These are phyloP conservation scores for Xylariaceae sp. DNA, from an alignment of 2,329 filamentous ascomycete genomes.

Conservation along the genomic window DNA sequence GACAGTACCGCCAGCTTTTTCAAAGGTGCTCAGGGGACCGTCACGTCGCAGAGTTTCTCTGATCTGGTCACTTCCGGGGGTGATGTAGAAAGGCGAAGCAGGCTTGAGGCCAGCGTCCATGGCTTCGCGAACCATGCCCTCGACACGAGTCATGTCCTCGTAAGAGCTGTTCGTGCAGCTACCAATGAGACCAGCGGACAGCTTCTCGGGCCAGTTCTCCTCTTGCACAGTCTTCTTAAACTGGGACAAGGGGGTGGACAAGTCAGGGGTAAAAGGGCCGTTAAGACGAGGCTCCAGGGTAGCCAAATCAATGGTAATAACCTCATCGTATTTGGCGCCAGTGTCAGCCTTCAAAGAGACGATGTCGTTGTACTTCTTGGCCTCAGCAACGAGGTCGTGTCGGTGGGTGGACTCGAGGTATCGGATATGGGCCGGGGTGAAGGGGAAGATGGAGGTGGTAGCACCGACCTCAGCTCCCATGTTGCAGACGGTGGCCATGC, in stretches of 20 bases:
- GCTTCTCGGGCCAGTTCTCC: constrained; percentile 84
- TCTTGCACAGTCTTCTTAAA: constrained; percentile 81
- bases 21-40: constrained; percentile 78
- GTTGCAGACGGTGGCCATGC: constrained; percentile 87
- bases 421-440: constrained; percentile 73
- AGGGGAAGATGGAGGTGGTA: constrained; percentile 95
- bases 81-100: constrained; percentile 89
- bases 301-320: constrained; percentile 86
- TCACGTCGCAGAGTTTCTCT: constrained; percentile 89
- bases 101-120: constrained; percentile 84
- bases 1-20: constrained; percentile 78
- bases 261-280: constrained; percentile 91
- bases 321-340: constrained; percentile 80
- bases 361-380: constrained; percentile 47
- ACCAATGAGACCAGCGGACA: constrained; percentile 90
- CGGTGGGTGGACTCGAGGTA: constrained; percentile 85
- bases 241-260: constrained; percentile 84
- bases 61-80: constrained; percentile 94
- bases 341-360: constrained; percentile 70
- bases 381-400: constrained; percentile 62
- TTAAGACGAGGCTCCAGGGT: constrained; percentile 93
- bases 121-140: constrained; percentile 88
- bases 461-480: constrained; percentile 90
- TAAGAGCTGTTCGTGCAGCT: constrained; percentile 99
- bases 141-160: constrained; percentile 94